Conservation (phyloP, 495 filamentous ascomycete genomes). For the Pyrenula massariospora region DNA sequence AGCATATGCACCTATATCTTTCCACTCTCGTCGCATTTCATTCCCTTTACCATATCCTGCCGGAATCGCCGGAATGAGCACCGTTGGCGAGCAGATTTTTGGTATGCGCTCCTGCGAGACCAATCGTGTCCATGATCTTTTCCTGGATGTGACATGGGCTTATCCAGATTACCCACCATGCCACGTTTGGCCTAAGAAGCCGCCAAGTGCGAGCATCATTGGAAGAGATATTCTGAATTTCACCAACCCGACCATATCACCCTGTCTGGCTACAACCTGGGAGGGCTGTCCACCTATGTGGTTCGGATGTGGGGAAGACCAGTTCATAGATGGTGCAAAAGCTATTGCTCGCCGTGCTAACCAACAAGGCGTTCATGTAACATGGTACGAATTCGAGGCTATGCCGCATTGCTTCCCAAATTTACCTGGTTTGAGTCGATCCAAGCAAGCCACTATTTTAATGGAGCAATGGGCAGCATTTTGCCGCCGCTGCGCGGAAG, state of each 20-base stretch:
- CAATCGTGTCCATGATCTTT: constrained; percentile 64
- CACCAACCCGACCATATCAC: constrained; percentile 63
- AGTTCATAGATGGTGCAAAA: constrained; percentile 4
- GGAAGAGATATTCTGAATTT: neutral
- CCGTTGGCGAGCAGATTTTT: constrained; percentile 70
- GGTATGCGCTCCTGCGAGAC: constrained; percentile 54
- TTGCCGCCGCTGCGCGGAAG: neutral
- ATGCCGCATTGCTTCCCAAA: constrained; percentile 5
- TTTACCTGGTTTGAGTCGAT: neutral
- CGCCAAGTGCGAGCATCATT: constrained; percentile 40
- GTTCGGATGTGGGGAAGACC: constrained; percentile 7
- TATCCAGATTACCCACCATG: constrained; percentile 33
- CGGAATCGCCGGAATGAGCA: constrained; percentile 49
- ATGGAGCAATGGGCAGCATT: neutral
- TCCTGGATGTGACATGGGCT: constrained; percentile 35
- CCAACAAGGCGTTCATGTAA: constrained; percentile 1
- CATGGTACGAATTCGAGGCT: constrained; percentile 5
- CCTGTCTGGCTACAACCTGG: constrained; percentile 38
- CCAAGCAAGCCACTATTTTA: neutral
- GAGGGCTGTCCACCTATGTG: constrained; percentile 7
- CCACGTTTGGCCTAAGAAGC: constrained; percentile 58
- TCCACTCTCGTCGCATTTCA: constrained; percentile 50
- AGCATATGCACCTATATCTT: constrained; percentile 35
- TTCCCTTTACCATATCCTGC: constrained; percentile 48
- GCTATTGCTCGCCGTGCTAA: constrained; percentile 2